These are phyloP conservation scores for Pseudisothecium myosuroides DNA, from an alignment of 225 moss, liverwort and hornwort genomes.

Conservation along the genomic window DNA sequence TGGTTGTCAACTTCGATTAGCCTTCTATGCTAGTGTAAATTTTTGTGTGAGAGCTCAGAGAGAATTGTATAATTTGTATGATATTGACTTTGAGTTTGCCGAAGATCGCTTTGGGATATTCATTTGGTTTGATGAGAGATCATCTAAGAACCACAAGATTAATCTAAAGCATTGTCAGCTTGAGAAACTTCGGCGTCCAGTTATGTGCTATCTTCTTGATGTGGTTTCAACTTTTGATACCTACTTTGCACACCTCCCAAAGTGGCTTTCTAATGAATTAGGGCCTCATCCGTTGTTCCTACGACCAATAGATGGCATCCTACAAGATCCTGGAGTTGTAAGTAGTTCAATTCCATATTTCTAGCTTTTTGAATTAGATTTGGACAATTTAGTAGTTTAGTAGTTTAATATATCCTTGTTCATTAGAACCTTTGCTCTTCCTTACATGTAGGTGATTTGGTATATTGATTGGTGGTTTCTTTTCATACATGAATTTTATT, in stretches of 20 bases:
- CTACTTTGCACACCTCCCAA: too few species aligned
- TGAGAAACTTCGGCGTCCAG: too few species aligned
- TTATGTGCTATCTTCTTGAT: too few species aligned
- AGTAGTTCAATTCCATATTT: background rate
- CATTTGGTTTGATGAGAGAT: background rate
- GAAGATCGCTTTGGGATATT: background rate
- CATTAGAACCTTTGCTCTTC: background rate
- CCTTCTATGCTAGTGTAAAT: background rate
- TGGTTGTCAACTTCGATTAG: background rate
- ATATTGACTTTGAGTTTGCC: background rate
- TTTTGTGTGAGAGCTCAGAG: background rate
- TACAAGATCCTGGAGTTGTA: background rate
- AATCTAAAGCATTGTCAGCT: background rate
- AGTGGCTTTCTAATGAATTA: background rate
- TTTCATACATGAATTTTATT: background rate
- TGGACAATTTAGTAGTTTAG: too few species aligned
- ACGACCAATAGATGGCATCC: background rate
- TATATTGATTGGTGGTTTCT: background rate
- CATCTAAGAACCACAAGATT: background rate
- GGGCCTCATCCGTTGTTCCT: background rate
- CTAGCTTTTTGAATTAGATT: background rate
- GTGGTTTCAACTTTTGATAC: too few species aligned
- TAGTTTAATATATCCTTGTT: background rate
- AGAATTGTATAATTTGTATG: background rate
- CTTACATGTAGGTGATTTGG: background rate